Evolutionary conservation across 2,329 filamentous ascomycete genomes (phyloP).

Genomic region (Rugonectria rugulosa): DNA sequence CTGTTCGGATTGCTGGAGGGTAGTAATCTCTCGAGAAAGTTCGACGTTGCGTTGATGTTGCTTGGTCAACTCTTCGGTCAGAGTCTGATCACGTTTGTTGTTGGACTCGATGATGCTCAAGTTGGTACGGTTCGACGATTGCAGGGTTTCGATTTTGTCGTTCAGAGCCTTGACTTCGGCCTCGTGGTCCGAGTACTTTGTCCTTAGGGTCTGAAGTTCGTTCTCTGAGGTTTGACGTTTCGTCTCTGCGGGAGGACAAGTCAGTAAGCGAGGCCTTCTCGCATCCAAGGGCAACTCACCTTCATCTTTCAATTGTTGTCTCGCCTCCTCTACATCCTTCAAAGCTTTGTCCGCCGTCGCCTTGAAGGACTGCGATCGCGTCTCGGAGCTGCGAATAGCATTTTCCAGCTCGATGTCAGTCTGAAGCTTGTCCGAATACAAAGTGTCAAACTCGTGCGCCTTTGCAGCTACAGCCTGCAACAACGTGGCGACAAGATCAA

Average conservation of each 20-base stretch:
- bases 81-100: conserved; percentile 82
- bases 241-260: conserved; percentile 67
- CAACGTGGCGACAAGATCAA: conserved; percentile 78
- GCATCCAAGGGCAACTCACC: conserved; percentile 60
- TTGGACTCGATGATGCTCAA: conserved; percentile 90
- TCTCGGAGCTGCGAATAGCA: conserved; percentile 82
- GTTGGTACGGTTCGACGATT: conserved; percentile 91
- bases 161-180: conserved; percentile 79
- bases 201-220: conserved; percentile 80
- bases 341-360: conserved; percentile 81
- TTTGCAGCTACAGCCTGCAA: conserved; percentile 79
- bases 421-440: conserved; percentile 88
- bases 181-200: conserved; percentile 76
- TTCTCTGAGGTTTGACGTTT: conserved; percentile 78
- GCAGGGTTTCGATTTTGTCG: conserved; percentile 83
- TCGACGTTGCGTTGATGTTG: conserved; percentile 90
- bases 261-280: too few relatives aligned
- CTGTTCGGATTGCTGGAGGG: conserved; percentile 85
- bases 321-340: conserved; percentile 82
- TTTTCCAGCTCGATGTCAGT: conserved; percentile 94
- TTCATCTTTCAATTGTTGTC: conserved; percentile 82
- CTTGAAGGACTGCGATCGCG: conserved; percentile 83
- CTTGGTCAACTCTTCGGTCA: conserved; percentile 84
- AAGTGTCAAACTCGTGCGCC: conserved; percentile 80
- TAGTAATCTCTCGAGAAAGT: conserved; percentile 81